Conservation (phyloP, 768 basidiomycete species). For the Lactifluus volemus region DNA sequence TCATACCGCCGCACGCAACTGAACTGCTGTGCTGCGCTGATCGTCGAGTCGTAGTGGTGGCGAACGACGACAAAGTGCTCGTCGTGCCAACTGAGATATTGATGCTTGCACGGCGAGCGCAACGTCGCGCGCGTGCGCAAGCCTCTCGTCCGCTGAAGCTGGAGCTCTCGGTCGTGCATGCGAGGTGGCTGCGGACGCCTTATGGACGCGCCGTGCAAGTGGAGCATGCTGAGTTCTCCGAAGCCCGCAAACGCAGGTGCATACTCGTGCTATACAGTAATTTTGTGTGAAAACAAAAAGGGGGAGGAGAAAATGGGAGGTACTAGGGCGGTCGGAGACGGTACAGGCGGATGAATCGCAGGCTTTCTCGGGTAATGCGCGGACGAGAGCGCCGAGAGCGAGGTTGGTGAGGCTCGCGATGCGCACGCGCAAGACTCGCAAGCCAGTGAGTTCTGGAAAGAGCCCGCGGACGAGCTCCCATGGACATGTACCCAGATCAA, state of each 20-base stretch:
- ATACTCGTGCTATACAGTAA: slow-evolving; percentile 44
- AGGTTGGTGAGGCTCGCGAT: slow-evolving; percentile 41
- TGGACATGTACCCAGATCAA: slow-evolving; percentile 59
- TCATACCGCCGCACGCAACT: no score
- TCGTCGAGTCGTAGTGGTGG: no score
- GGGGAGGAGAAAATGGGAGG: slow-evolving; percentile 16
- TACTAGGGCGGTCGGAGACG: slow-evolving; percentile 46
- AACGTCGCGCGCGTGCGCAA: no score
- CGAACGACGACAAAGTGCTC: no score
- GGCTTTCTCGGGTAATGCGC: slow-evolving; percentile 31
- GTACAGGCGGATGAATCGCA: slow-evolving; percentile 43
- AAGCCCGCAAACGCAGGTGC: slow-evolving; percentile 40
- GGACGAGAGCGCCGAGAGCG: slow-evolving; percentile 33
- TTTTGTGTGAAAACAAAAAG: not conserved
- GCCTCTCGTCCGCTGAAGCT: no score
- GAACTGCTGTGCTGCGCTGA: no score
- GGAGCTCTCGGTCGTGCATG: no score
- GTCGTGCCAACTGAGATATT: no score
- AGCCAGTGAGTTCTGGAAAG: slow-evolving; percentile 40
- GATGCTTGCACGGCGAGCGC: no score
- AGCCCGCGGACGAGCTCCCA: slow-evolving; percentile 50
- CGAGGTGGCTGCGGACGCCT: slow-evolving; percentile 31
- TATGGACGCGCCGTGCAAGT: slow-evolving; percentile 40
- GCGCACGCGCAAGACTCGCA: slow-evolving; percentile 44
- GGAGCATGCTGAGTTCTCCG: slow-evolving; percentile 47